phyloP scores from a whole-genome alignment of 208 protist species.

The Leishmania lainsoni region DNA sequence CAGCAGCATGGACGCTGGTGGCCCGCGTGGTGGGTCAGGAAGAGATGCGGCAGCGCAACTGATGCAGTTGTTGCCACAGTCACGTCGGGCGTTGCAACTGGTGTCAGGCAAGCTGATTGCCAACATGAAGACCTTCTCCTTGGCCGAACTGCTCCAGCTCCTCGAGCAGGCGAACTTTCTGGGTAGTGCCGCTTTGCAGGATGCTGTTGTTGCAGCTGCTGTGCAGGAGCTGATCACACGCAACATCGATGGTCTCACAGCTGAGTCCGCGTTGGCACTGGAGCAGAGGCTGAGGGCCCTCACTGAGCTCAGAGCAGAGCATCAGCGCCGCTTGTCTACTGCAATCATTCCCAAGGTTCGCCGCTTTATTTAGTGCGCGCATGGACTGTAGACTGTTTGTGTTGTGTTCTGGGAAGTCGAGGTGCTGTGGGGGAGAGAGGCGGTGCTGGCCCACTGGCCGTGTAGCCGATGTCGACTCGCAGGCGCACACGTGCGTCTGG shows the following conservation, averaged over 20 bases:
- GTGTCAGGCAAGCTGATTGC: slow-evolving; percentile 65
- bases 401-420: not conserved
- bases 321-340: slow-evolving; percentile 51
- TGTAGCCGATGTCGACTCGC: not conserved
- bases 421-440: not conserved
- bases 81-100: slow-evolving; percentile 41
- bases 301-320: slow-evolving; percentile 53
- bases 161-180: slow-evolving; percentile 65
- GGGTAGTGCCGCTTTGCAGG: slow-evolving; percentile 50
- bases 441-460: not conserved
- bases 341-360: slow-evolving; percentile 64
- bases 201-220: slow-evolving; percentile 63
- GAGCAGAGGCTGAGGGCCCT: slow-evolving; percentile 44
- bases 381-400: not conserved
- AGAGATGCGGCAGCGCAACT: slow-evolving; percentile 15
- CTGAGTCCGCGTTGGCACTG: slow-evolving; percentile 36
- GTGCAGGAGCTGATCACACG: slow-evolving; percentile 67
- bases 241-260: slow-evolving; percentile 33
- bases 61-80: slow-evolving; percentile 43
- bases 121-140: slow-evolving; percentile 33
- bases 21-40: not conserved
- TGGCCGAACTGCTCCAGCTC: slow-evolving; percentile 53
- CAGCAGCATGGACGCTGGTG: not conserved
- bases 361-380: slow-evolving; percentile 12
- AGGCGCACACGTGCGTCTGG: not conserved